phyloP scores from a whole-genome alignment of 129 eudicot species.

The Artemisia argyi region DNA sequence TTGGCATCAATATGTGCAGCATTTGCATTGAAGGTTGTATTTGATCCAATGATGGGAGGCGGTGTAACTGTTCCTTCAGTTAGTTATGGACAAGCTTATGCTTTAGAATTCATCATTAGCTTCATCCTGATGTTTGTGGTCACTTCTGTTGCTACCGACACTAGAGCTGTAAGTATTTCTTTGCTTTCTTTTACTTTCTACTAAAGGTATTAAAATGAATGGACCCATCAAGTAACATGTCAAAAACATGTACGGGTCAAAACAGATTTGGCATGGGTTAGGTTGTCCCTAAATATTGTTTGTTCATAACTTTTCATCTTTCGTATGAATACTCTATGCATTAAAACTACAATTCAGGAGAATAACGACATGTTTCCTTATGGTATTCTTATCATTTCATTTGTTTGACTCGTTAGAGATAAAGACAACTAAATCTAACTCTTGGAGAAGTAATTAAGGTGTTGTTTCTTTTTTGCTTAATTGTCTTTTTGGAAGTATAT shows the following conservation, averaged over 20 bases:
- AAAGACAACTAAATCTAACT: too few species aligned
- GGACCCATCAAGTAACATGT: neutral
- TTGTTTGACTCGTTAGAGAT: neutral
- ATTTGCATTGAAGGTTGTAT: conserved; percentile 62
- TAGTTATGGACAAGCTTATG: conserved; percentile 70
- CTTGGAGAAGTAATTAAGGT: neutral
- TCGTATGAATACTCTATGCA: too few species aligned
- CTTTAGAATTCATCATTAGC: conserved; percentile 83
- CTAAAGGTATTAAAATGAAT: neutral
- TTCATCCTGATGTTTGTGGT: conserved; percentile 99
- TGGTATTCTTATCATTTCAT: too few species aligned
- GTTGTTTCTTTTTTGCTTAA: too few species aligned
- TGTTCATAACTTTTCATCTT: neutral
- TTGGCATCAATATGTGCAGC: conserved; percentile 86
- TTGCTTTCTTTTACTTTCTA: conserved; percentile 3
- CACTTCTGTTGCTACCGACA: conserved; percentile 97
- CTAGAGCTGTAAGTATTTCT: conserved; percentile 81
- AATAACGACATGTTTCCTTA: too few species aligned
- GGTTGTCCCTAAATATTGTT: neutral
- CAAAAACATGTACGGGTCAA: neutral
- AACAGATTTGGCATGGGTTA: neutral
- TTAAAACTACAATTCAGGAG: too few species aligned
- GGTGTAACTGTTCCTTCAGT: conserved; percentile 90
- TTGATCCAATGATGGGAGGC: conserved; percentile 78
- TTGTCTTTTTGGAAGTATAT: too few species aligned